Conservation (phyloP, 345 rosid genomes). For the Psidium friedrichsthalianum region DNA sequence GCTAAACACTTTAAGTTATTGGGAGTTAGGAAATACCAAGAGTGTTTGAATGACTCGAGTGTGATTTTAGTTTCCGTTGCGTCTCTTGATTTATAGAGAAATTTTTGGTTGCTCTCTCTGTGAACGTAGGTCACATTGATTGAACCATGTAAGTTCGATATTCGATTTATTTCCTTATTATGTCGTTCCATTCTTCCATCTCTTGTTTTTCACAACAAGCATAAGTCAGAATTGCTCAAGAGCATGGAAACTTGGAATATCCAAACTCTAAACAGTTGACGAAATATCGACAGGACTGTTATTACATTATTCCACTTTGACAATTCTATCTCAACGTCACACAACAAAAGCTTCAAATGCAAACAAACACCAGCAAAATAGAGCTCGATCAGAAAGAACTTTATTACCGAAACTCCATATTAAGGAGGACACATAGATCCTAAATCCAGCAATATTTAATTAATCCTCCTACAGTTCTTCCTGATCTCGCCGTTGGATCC, state of each 20-base stretch:
- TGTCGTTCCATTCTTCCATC: no score
- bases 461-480: neutral
- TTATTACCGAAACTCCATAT: neutral
- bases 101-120: fast-evolving
- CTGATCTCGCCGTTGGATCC: neutral
- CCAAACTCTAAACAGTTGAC: neutral
- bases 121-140: neutral
- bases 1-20: neutral
- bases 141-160: fast-evolving
- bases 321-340: neutral
- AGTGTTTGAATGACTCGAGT: neutral
- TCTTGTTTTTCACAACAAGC: neutral
- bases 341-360: neutral
- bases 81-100: neutral
- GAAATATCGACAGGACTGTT: neutral
- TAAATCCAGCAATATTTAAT: neutral
- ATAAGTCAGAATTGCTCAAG: neutral
- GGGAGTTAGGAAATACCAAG: neutral
- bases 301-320: neutral
- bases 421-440: neutral
- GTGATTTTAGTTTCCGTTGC: neutral
- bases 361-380: neutral
- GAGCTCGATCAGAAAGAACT: neutral
- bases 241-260: neutral
- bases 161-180: neutral